phyloP scores from a whole-genome alignment of 1,139 yeast genomes.

The Suhomyces bribrorum region DNA sequence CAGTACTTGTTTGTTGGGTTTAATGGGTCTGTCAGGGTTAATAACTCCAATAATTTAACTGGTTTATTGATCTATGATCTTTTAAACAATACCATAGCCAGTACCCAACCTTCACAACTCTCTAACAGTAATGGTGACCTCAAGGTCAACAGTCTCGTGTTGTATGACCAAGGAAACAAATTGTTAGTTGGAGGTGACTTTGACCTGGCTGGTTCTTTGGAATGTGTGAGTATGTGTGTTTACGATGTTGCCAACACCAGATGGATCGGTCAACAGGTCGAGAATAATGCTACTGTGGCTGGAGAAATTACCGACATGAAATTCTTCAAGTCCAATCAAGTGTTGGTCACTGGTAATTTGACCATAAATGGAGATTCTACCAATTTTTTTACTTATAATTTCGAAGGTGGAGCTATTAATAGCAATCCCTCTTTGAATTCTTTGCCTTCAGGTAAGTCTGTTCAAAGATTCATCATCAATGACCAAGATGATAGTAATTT shows the following conservation, averaged over 20 bases:
- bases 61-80: conserved; percentile 59
- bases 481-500: conserved; percentile 43
- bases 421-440: conserved; percentile 24
- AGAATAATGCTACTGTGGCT: conserved; percentile 34
- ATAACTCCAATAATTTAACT: conserved; percentile 25
- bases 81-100: conserved; percentile 35
- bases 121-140: conserved; percentile 29
- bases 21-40: conserved; percentile 42
- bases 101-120: conserved; percentile 51
- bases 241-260: conserved; percentile 58
- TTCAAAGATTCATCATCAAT: conserved; percentile 50
- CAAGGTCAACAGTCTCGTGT: conserved; percentile 53
- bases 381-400: conserved; percentile 55
- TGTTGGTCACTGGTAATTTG: conserved; percentile 66
- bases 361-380: conserved; percentile 35
- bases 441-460: conserved; percentile 39
- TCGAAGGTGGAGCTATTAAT: conserved; percentile 33
- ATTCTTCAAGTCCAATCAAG: conserved; percentile 50
- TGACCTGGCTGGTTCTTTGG: conserved; percentile 55
- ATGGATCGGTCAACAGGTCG: conserved; percentile 55
- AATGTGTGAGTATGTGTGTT: conserved; percentile 67
- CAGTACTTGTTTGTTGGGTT: conserved; percentile 52
- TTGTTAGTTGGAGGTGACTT: conserved; percentile 81
- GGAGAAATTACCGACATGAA: conserved; percentile 59
- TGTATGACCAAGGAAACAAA: conserved; percentile 49